phyloP scores from a whole-genome alignment of 208 protist species.

The Crithidia acanthocephali region DNA sequence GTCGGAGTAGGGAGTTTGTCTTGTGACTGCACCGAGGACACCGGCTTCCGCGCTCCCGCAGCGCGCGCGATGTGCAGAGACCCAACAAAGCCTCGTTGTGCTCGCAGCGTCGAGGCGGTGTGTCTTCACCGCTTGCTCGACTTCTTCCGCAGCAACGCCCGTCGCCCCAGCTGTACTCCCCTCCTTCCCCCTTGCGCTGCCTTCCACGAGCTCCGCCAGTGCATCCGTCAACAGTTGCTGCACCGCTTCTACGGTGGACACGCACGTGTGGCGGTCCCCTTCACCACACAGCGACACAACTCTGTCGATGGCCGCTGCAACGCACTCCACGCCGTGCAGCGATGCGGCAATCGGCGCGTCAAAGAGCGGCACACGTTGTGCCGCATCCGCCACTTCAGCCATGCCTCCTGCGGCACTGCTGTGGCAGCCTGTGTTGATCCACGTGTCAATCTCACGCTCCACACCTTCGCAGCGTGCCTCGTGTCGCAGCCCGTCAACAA shows the following conservation, averaged over 20 bases:
- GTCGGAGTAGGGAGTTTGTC: no score
- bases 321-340: background rate
- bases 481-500: conserved; percentile 9
- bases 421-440: conserved; percentile 11
- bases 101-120: background rate
- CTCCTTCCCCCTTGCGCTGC: background rate
- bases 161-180: background rate
- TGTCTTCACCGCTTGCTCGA: background rate
- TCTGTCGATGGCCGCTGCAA: conserved; percentile 5
- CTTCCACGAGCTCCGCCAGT: background rate
- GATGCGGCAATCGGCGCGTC: background rate
- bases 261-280: background rate
- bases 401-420: background rate
- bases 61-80: background rate
- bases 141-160: background rate
- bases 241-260: background rate
- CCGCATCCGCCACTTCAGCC: background rate
- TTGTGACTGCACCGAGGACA: no score
- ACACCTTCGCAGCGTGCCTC: conserved; percentile 31
- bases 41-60: background rate
- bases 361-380: background rate
- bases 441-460: conserved; percentile 23
- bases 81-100: background rate
- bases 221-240: background rate
- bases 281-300: conserved; percentile 1